Base-by-base conservation (phyloP, 2,329 filamentous ascomycete species). In the Pseudocercospora fuligena region DNA sequence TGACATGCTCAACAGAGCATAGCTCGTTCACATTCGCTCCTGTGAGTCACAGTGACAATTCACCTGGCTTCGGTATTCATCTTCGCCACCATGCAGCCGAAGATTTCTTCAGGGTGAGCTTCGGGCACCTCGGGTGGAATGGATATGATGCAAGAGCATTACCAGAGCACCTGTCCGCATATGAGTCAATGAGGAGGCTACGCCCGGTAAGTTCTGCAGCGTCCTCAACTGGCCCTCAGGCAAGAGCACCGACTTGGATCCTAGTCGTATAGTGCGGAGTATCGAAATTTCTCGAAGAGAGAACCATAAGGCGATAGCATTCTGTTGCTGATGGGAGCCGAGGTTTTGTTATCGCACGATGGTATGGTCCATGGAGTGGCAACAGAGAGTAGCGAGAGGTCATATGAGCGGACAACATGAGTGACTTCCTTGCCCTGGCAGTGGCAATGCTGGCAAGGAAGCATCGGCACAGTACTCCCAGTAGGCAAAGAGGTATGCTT, bases 111-210 rank as follows among this genome's bases (percentile, higher is more conserved):
- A 80, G 21, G 78, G 77, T 4, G 82, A 80, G 1, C 88, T 88
- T 75, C 88, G 87, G 73, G 82, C 83, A 58, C 70, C 80, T 0
- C n/a, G 68, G 74, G 14, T 83, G 82, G 56, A 80, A 82, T 0
- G 74, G 78, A 5, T 68, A 74, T 1, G 75, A 81, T 5, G 79
- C 86, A 1, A 59, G 74, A 2, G 74, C 77, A 2, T 83, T 87
- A 61, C 81, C 83, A 69, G 70, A 72, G 1, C 78, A 79, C 3
- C 77, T 84, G 65, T 80, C 79, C 27, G 78, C 80, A 3, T 88
- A 85, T 67, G 85, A 88, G 71, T 84, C 80, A 67, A 84, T 85
- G 72, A 70, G 81, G 33, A 88, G 85, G 85, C 81, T 84, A 0
- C 64, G n/a, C n/a, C 84, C 40, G 82, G 82, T 60, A 84, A 86